A percentile compares a stretch with the other conserved stretches of the same genome.
These are phyloP conservation scores for Madurella mycetomatis DNA, from an alignment of 2,329 filamentous ascomycete species.

Conservation along the genomic window DNA sequence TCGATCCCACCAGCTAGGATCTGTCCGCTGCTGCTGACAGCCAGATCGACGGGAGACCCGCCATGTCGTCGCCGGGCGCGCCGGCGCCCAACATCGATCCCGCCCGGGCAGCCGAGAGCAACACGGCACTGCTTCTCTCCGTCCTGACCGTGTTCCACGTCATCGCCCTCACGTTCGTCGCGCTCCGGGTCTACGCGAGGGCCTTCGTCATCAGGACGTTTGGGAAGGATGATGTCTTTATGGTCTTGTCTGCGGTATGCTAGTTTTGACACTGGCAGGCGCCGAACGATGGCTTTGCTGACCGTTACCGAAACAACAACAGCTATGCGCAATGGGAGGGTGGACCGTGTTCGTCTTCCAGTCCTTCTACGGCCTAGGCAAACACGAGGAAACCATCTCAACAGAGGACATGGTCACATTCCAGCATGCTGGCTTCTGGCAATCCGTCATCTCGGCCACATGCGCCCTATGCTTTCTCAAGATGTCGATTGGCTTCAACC, in stretches of 20 bases:
- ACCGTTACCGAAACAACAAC: not conserved
- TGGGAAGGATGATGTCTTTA: constrained; percentile 29
- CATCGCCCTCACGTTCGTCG: constrained; percentile 22
- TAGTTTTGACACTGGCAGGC: not conserved
- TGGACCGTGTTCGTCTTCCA: constrained; percentile 39
- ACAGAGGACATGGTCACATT: constrained; percentile 32
- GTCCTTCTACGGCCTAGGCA: constrained; percentile 43
- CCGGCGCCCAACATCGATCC: constrained; percentile 10
- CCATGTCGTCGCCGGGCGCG: not conserved
- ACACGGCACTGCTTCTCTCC: constrained; percentile 24
- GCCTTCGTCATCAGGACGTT: constrained; percentile 23
- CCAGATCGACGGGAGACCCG: too few species aligned
- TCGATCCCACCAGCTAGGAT: too few species aligned
- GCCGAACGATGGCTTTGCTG: not conserved
- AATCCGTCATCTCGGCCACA: constrained; percentile 42
- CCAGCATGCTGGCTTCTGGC: constrained; percentile 40
- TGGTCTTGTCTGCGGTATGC: constrained; percentile 28
- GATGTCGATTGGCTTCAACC: constrained; percentile 22
- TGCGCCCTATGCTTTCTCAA: constrained; percentile 21
- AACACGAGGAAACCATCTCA: constrained; percentile 37
- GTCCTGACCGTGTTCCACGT: constrained; percentile 24
- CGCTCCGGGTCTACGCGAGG: constrained; percentile 19
- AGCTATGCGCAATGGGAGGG: constrained; percentile 30
- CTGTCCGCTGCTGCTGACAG: too few species aligned
- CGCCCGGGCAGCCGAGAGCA: constrained; percentile 27